Evolutionary conservation across 2,329 filamentous ascomycete genomes (phyloP), one percentile per base, ranked within the genome.

Genomic region (Domatiomyces catenatus): DNA sequence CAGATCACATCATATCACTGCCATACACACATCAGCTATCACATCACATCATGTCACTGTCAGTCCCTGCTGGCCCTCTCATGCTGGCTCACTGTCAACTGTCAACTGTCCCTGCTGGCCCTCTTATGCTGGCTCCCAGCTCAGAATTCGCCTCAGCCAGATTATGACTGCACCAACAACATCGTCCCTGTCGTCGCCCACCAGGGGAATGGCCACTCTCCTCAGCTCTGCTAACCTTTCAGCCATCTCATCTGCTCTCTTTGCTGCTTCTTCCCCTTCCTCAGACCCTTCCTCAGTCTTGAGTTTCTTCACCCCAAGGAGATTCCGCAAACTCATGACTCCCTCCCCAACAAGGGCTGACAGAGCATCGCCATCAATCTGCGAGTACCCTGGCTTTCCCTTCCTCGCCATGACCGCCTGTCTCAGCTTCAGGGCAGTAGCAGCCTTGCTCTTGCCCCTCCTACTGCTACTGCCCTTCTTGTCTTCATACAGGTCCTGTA

Each of bases 401-500:
- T 15, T 39, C 32, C 12, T 15, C 15, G 32, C 32, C 10, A 15
- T 39, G 32, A 15, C 10, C 32, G 32, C 32, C 32, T 39, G 32
- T 15, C 12, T 39, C 32, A 39, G 32, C 32, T 39, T 39, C 32
- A 39, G 15, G 32, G 32, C 32, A 15, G 32, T 12, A 39, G 32
- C 32, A 39, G 32, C 32, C 15, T 39, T 39, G 15, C 32, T 39
- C 32, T 39, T 39, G 10, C 32, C 32, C 32, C 10, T 39, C 4
- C 1, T 39, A 12, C 32, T 39, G 12, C 32, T 39, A 5, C 32
- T 39, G 32, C 32, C 32, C 32, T 39, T 39, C 7, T 39, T 39
- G 10, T 39, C 10, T 39, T 39, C 32, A 39, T 39, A 15, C 10
- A 93, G 63, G 52, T 83, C 82, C 60, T 93, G 82, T 1, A 95